phyloP scores from a whole-genome alignment of 768 basidiomycete species.

The Sarcodon sp. region DNA sequence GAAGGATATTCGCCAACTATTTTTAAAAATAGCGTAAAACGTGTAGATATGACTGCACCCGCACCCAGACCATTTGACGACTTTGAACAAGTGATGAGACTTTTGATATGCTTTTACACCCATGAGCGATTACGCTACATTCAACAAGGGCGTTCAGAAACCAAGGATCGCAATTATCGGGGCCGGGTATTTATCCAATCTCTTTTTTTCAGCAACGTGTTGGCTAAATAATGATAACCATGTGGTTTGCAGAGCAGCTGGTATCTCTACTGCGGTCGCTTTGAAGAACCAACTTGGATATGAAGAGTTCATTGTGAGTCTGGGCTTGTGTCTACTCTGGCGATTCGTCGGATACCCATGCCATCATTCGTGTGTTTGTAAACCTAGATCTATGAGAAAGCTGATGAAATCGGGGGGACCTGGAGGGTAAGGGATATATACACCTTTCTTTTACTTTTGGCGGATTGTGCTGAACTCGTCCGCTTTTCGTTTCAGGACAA shows the following conservation, averaged over 20 bases:
- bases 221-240: neutral
- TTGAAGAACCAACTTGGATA: conserved; percentile 17
- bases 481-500: conserved; percentile 7
- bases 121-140: too few species aligned
- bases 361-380: neutral
- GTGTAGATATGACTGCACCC: too few species aligned
- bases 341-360: neutral
- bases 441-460: neutral
- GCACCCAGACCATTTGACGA: too few species aligned
- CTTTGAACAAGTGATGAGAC: too few species aligned
- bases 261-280: conserved; percentile 16
- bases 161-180: conserved; percentile 12
- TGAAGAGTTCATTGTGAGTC: conserved; percentile 17
- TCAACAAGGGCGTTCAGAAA: conserved; percentile 1
- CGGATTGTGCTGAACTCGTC: neutral
- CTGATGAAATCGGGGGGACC: conserved; percentile 14
- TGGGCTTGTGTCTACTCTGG: neutral
- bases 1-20: too few species aligned
- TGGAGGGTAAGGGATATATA: conserved; percentile 10
- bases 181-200: conserved; percentile 10
- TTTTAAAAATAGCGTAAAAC: too few species aligned
- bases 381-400: conserved; percentile 21
- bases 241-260: conserved; percentile 10
- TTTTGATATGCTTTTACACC: too few species aligned
- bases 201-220: neutral